Evolutionary conservation across 176 grass and related monocot genomes (phyloP).

Genomic region (Hordeum vulgare): DNA sequence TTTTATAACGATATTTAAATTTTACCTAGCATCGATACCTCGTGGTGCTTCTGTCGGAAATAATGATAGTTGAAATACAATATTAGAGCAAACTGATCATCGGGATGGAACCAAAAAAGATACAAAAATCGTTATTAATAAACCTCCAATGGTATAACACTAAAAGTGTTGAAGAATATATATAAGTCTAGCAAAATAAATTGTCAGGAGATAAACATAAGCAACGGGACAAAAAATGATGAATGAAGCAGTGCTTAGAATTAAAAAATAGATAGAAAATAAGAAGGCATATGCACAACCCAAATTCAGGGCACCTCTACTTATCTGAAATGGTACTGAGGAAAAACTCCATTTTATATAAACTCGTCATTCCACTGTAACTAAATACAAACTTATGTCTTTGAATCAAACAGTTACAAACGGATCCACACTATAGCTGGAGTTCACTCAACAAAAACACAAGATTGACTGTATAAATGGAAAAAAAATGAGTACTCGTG

Average conservation of each 20-base stretch:
- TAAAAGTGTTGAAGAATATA: background rate
- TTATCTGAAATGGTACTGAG: background rate
- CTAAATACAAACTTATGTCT: too few relatives aligned
- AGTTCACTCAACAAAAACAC: too few relatives aligned
- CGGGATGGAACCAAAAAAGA: conserved; percentile 74
- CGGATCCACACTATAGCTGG: too few relatives aligned
- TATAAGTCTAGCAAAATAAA: background rate
- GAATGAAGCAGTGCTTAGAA: background rate
- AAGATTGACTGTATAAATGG: too few relatives aligned
- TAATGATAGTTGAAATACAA: conserved; percentile 98
- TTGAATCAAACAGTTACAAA: too few relatives aligned
- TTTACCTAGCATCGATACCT: conserved; percentile 36
- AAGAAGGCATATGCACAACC: background rate
- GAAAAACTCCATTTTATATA: background rate
- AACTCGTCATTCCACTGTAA: background rate
- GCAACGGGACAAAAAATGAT: background rate
- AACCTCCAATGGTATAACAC: background rate
- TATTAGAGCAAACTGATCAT: conserved; percentile 87
- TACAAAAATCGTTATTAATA: background rate
- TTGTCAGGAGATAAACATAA: background rate
- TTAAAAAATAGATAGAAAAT: background rate
- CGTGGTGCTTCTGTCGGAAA: conserved; percentile 90
- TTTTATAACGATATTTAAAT: background rate
- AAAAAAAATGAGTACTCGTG: too few relatives aligned
- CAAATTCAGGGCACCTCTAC: background rate